Evolutionary conservation across 2,329 filamentous ascomycete genomes (phyloP), one percentile per base, ranked within the genome.

Genomic region (Endothia cerciana): DNA sequence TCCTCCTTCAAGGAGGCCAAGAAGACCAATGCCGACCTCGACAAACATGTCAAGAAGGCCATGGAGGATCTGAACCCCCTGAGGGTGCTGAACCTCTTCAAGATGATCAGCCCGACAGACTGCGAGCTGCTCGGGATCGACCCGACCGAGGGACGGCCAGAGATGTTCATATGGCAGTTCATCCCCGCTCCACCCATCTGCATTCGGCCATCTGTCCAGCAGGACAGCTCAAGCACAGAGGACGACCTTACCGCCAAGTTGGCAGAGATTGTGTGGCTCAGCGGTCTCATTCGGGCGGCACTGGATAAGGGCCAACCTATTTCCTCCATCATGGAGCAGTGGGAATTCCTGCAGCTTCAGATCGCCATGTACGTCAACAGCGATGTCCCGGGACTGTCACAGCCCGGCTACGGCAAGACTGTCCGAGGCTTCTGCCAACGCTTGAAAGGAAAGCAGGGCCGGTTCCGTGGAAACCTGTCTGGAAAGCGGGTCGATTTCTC

Each of bases 401-500:
- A 96, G 72, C 90, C 90, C 15, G 92, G 93, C 10, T 90, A 93
- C 67, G 92, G 93, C 66, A 97, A 97, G 77, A 87, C 91, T 0
- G 96, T 95, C 72, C 88, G 95, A 72, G 95, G 95, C 22, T 96
- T 99, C 75, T 97, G 94, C 68, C 95, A 98, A 78, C 89, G 95
- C 19, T 79, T 99, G 58, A 99, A 99, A 79, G 95, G 95, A 71
- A 99, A 99, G 75, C 94, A 98, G 75, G 95, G 95, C 63, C 92
- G 95, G 63, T 99, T 99, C 79, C 90, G 95, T 80, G 95, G 96
- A 66, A 99, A 99, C 73, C 79, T 99, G 67, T 98, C 94, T 0
- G 95, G 95, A 75, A 99, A 99, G 79, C 94, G 95, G 85, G 95
- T 99, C 63, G 94, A 99, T 76, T 99, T 98, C 78, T 99, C 95